A percentile compares a stretch with the other conserved stretches of the same genome.
Evolutionary conservation across 2,329 filamentous ascomycete genomes (phyloP).

Genomic region (Ceratocystis variospora): DNA sequence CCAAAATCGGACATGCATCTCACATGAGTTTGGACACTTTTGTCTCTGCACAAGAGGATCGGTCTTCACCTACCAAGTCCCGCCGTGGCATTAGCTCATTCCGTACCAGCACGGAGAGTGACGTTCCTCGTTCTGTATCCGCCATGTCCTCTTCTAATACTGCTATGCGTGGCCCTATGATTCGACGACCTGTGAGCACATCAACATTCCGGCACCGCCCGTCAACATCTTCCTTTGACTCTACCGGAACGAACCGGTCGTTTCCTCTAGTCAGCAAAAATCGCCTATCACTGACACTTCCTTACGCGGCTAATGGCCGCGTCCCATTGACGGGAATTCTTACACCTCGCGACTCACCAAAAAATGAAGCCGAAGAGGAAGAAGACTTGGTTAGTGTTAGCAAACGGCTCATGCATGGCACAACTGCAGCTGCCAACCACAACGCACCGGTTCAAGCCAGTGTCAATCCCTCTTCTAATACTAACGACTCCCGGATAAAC

Average conservation of each 20-base stretch:
- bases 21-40: slow-evolving; percentile 24
- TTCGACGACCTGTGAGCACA: slow-evolving; percentile 33
- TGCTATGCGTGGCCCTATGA: slow-evolving; percentile 21
- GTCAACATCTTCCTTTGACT: slow-evolving; percentile 44
- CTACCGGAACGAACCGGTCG: slow-evolving; percentile 45
- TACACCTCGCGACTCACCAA: slow-evolving; percentile 37
- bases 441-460: neutral
- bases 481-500: slow-evolving; percentile 22
- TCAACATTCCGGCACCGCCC: slow-evolving; percentile 35
- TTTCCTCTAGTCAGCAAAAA: slow-evolving; percentile 43
- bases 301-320: slow-evolving; percentile 1
- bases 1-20: slow-evolving; percentile 5
- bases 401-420: slow-evolving; percentile 10
- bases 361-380: slow-evolving; percentile 35
- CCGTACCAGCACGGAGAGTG: slow-evolving; percentile 9
- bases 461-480: slow-evolving; percentile 34
- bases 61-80: slow-evolving; percentile 13
- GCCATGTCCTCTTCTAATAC: slow-evolving; percentile 17
- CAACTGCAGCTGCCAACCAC: neutral
- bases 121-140: slow-evolving; percentile 13
- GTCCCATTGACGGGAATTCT: slow-evolving; percentile 29
- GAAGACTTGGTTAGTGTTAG: slow-evolving; percentile 28
- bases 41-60: slow-evolving; percentile 20
- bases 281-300: slow-evolving; percentile 27
- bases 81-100: slow-evolving; percentile 11